A percentile compares a stretch with the other conserved stretches of the same genome.
These are phyloP conservation scores for Blastocystis sp. DNA, from an alignment of 352 stramenopile species.

Conservation along the genomic window DNA sequence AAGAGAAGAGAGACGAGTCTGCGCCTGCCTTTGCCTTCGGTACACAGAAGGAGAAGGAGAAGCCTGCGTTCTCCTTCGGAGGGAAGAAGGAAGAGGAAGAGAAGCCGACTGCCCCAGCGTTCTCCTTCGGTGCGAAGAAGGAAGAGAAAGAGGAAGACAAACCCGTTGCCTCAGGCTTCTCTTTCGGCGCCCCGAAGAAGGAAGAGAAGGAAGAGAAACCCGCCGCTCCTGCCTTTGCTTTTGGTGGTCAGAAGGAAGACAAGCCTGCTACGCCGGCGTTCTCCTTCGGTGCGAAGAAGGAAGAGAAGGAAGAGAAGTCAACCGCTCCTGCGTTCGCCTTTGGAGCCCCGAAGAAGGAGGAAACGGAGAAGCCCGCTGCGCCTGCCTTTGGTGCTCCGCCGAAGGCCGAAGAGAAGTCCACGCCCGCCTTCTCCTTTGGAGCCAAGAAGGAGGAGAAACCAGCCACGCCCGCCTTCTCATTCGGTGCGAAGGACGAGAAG, in stretches of 20 bases:
- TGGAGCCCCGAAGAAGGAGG: neutral
- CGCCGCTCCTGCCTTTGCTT: neutral
- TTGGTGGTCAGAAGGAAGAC: neutral
- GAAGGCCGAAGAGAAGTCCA: neutral
- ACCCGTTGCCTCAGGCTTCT: neutral
- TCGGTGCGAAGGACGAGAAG: neutral
- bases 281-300: conserved; percentile 10
- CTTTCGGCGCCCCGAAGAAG: neutral
- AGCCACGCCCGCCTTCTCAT: neutral
- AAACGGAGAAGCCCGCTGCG: neutral
- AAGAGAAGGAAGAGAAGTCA: neutral
- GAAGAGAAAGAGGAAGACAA: conserved; percentile 27
- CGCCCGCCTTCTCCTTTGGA: neutral
- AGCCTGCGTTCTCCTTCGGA: neutral
- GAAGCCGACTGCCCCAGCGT: neutral
- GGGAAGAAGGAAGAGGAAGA: neutral
- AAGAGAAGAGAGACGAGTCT: neutral
- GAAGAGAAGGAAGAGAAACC: neutral
- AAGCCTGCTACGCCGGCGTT: neutral
- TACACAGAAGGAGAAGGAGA: neutral
- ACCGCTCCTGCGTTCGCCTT: neutral
- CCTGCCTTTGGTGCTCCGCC: neutral
- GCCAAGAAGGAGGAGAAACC: neutral
- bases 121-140: neutral
- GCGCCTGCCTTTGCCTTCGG: conserved; percentile 3